Percentiles rank a stretch among this genome's conserved stretches.
Conservation (phyloP, 345 rosid species). For the Populus nigra region DNA sequence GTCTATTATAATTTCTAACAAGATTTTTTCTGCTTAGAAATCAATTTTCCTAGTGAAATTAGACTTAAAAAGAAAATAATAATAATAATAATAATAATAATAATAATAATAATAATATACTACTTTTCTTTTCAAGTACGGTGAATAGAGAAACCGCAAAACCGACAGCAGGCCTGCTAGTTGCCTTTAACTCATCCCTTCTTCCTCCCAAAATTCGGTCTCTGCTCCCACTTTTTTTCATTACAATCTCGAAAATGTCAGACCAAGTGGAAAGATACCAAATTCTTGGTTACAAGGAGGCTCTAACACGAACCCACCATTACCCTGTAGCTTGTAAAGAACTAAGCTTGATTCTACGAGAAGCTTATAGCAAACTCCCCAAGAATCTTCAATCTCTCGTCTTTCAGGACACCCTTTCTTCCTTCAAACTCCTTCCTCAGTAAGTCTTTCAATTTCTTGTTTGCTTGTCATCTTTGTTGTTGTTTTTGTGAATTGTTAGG, state of each 20-base stretch:
- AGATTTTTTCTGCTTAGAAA: too few relatives aligned
- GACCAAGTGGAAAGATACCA: slow-evolving; percentile 49
- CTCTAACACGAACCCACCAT: slow-evolving; percentile 37
- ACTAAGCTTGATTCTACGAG: slow-evolving; percentile 51
- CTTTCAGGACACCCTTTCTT: slow-evolving; percentile 62
- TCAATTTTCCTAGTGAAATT: too few relatives aligned
- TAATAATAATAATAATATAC: too few relatives aligned
- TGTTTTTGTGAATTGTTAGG: not conserved
- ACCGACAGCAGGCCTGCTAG: too few relatives aligned
- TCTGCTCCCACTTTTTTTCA: not conserved
- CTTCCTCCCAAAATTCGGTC: not conserved
- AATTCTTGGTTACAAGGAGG: slow-evolving; percentile 46
- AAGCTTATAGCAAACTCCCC: slow-evolving; percentile 49
- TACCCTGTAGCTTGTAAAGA: slow-evolving; percentile 75
- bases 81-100: too few relatives aligned
- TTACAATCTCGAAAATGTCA: slow-evolving; percentile 31
- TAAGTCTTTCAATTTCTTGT: slow-evolving; percentile 21
- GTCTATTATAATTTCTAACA: too few relatives aligned
- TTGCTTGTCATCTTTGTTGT: not conserved
- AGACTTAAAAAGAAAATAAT: too few relatives aligned
- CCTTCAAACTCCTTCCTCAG: slow-evolving; percentile 79
- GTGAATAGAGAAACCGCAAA: too few relatives aligned
- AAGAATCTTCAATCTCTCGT: slow-evolving; percentile 58
- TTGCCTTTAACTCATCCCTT: too few relatives aligned
- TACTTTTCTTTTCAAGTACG: too few relatives aligned